These are phyloP conservation scores for Saccharum spontaneum DNA, from an alignment of 176 grass and related monocot genomes.

Conservation along the genomic window DNA sequence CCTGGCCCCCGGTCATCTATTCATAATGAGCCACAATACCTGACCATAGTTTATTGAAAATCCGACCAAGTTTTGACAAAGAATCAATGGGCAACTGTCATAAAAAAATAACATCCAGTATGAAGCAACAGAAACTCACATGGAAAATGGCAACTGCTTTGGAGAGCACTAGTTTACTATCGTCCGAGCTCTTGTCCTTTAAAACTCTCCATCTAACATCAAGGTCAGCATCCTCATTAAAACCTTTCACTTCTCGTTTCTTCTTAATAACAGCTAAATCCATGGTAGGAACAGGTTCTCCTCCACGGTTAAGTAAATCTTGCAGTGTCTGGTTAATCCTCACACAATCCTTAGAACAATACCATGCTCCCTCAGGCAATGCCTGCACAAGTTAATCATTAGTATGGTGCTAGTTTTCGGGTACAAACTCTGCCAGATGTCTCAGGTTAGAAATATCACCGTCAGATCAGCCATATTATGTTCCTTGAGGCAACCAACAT, in stretches of 20 bases:
- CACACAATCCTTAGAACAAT: slow-evolving; percentile 65
- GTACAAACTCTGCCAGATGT: slow-evolving; percentile 12
- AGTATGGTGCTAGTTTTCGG: neutral
- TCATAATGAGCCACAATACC: neutral
- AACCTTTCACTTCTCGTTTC: slow-evolving; percentile 62
- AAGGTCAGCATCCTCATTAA: slow-evolving; percentile 40
- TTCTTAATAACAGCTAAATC: slow-evolving; percentile 76
- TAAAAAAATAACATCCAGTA: neutral
- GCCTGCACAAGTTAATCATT: slow-evolving; percentile 53
- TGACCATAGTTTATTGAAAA: neutral
- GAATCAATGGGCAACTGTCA: neutral
- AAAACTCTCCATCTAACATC: slow-evolving; percentile 89
- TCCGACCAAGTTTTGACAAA: slow-evolving; percentile 10
- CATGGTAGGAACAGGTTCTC: slow-evolving; percentile 36
- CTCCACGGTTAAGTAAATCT: slow-evolving; percentile 52
- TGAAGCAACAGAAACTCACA: slow-evolving; percentile 51
- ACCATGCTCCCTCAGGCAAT: slow-evolving; percentile 87
- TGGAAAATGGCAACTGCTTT: slow-evolving; percentile 94
- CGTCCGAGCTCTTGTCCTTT: slow-evolving; percentile 68
- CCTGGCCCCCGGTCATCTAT: neutral
- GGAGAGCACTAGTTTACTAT: slow-evolving; percentile 84
- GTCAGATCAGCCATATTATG: slow-evolving; percentile 81
- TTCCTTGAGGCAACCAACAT: slow-evolving; percentile 92
- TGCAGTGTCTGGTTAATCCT: slow-evolving; percentile 60
- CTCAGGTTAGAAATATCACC: slow-evolving; percentile 45